Percentiles rank a stretch among this genome's conserved stretches.
These are phyloP conservation scores for Trapa bicornis DNA, from an alignment of 345 rosid species.

Conservation along the genomic window DNA sequence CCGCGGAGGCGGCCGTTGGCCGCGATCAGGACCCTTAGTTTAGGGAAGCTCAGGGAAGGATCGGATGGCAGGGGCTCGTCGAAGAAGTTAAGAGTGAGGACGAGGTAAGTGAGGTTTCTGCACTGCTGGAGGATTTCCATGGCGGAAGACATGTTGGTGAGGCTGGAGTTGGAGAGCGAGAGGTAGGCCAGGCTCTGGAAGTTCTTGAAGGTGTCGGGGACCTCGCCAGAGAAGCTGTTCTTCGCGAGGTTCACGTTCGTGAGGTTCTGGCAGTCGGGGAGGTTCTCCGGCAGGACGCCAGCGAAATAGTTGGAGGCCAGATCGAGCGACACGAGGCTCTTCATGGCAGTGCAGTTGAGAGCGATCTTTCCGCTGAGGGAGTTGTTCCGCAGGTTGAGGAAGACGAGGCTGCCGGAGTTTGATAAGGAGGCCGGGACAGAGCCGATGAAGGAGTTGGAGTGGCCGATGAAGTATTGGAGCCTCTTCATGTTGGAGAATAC, in stretches of 20 bases:
- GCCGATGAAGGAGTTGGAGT: conserved; percentile 43
- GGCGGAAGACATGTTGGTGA: conserved; percentile 40
- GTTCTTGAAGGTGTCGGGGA: conserved; percentile 48
- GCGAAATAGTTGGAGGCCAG: conserved; percentile 43
- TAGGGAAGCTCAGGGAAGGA: conserved; percentile 33
- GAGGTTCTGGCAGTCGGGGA: conserved; percentile 41
- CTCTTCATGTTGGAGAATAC: conserved; percentile 25
- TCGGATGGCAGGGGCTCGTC: conserved; percentile 45
- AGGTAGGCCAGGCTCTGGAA: conserved; percentile 50
- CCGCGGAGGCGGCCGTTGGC: conserved; percentile 57
- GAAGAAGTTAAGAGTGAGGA: conserved; percentile 54
- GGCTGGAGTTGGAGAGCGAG: conserved; percentile 49
- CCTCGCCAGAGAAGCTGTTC: conserved; percentile 42
- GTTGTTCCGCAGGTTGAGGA: conserved; percentile 64
- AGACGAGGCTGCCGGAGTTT: conserved; percentile 31
- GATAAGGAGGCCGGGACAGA: conserved; percentile 48
- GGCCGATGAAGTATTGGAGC: conserved; percentile 30
- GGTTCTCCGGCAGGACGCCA: conserved; percentile 44
- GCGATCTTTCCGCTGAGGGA: conserved; percentile 37
- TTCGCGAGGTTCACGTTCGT: conserved; percentile 49
- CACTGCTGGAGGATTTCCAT: conserved; percentile 49
- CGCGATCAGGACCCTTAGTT: conserved; percentile 48
- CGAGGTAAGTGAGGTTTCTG: conserved; percentile 45
- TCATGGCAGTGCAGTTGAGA: conserved; percentile 55
- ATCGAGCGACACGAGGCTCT: conserved; percentile 45